phyloP scores from a whole-genome alignment of 192 early-diverging fungal genomes.

The Coemansia sp. region DNA sequence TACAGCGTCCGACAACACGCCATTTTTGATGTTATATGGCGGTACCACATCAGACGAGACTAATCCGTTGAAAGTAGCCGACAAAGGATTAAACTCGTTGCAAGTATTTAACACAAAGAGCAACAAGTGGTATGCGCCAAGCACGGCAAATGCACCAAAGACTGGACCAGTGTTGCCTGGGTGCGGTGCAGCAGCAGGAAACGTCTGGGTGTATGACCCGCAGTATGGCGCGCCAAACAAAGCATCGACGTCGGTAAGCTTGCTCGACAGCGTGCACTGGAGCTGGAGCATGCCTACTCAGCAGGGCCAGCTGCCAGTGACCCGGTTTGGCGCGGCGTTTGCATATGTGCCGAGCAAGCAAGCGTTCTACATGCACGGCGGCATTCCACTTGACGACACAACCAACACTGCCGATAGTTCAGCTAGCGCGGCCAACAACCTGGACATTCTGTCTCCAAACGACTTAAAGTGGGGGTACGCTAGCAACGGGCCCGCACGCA shows the following conservation, averaged over 20 bases:
- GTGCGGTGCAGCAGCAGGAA: conserved; percentile 38
- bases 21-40: conserved; percentile 52
- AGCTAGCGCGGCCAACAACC: conserved; percentile 42
- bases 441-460: conserved; percentile 51
- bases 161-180: conserved; percentile 42
- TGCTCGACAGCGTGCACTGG: conserved; percentile 54
- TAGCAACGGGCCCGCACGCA: conserved; percentile 59
- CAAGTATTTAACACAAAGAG: conserved; percentile 46
- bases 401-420: conserved; percentile 31
- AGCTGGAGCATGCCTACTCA: conserved; percentile 51
- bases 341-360: conserved; percentile 27
- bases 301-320: conserved; percentile 41
- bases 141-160: conserved; percentile 39
- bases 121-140: conserved; percentile 49
- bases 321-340: conserved; percentile 44
- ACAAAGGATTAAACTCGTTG: conserved; percentile 24
- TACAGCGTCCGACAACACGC: conserved; percentile 34
- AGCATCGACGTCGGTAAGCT: conserved; percentile 27
- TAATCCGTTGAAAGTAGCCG: conserved; percentile 32
- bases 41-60: conserved; percentile 33
- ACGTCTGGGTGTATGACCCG: conserved; percentile 42
- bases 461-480: conserved; percentile 61
- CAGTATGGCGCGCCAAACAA: conserved; percentile 24
- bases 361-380: conserved; percentile 53
- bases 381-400: conserved; percentile 30